Percentiles rank a stretch among this genome's conserved stretches.
Conservation (phyloP, 73 alveolate species). For the Paramecium caudatum region DNA sequence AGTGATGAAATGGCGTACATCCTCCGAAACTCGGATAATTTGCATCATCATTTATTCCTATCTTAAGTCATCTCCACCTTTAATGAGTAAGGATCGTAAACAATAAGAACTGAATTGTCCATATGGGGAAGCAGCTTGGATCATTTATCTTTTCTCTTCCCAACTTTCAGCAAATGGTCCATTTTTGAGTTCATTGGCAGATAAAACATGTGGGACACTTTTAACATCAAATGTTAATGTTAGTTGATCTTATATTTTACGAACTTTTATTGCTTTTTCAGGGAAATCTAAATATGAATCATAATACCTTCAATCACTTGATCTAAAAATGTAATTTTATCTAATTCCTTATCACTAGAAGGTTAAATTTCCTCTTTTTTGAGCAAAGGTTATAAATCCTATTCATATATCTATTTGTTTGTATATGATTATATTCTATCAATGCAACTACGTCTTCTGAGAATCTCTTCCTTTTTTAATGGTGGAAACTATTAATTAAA, state of each 20-base stretch:
- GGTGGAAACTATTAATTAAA: constrained; percentile 29
- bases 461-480: neutral
- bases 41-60: constrained; percentile 93
- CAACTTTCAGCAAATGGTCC: constrained; percentile 36
- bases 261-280: neutral
- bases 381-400: neutral
- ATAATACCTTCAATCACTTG: neutral
- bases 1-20: constrained; percentile 78
- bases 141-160: constrained; percentile 59
- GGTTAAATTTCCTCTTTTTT: neutral
- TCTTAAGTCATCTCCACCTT: constrained; percentile 92
- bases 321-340: neutral
- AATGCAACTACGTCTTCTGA: constrained; percentile 6
- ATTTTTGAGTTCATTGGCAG: neutral
- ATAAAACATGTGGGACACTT: no score
- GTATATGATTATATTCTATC: constrained; percentile 10
- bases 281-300: neutral
- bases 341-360: neutral
- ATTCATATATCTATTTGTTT: constrained; percentile 1
- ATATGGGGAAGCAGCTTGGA: constrained; percentile 75
- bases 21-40: constrained; percentile 83
- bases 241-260: neutral
- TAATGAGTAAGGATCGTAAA: constrained; percentile 84
- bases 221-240: no score
- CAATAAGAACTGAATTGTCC: constrained; percentile 83